Base-by-base conservation (phyloP, 2,329 filamentous ascomycete genomes). In the Bipolaris gigantea region DNA sequence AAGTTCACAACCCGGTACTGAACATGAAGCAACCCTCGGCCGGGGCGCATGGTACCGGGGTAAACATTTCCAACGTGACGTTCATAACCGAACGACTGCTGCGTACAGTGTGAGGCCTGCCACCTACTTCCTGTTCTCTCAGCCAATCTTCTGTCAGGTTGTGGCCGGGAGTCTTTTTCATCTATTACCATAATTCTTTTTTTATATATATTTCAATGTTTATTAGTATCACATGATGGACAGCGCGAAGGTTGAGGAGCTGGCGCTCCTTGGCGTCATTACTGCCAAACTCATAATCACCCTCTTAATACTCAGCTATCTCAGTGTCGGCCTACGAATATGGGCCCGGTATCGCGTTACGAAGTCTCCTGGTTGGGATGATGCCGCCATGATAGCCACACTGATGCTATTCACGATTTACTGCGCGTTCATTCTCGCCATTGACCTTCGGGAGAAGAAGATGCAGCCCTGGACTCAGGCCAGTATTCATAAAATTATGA, bases 271-370 rank as follows among this genome's bases (percentile, higher is more conserved):
- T 4, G 66, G 64, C 35, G 55, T 54, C n/a, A 38, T 65, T 7
- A 58, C 58, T 2, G 63, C 63, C 34, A 41, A 49, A 16, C 39
- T 69, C 8, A 55, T 65, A 36, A 62, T 72, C n/a, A 59, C 53
- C 13, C 65, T 73, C 34, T 55, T 72, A n/a, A 30, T 64, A 40
- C 47, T 66, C 15, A 59, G 62, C 48, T 73, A 70, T 57, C 35
- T 62, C 13, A 63, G 69, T 5, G 69, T 73, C n/a, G 50, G 48
- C 19, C 53, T 73, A 13, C 65, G 71, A 25, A 48, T 73, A 53
- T 73, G 67, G 68, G 71, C 72, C 16, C 60, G 71, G 23, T 56
- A 64, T 34, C 61, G 64, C 18, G 70, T 73, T 32, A 73, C 71
- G 16, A 72, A 66, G 48, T 65, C 63, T 42, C 63, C 67, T 38